Conservation (phyloP, 2,329 filamentous ascomycete species). For the Graphilbum fragrans region DNA sequence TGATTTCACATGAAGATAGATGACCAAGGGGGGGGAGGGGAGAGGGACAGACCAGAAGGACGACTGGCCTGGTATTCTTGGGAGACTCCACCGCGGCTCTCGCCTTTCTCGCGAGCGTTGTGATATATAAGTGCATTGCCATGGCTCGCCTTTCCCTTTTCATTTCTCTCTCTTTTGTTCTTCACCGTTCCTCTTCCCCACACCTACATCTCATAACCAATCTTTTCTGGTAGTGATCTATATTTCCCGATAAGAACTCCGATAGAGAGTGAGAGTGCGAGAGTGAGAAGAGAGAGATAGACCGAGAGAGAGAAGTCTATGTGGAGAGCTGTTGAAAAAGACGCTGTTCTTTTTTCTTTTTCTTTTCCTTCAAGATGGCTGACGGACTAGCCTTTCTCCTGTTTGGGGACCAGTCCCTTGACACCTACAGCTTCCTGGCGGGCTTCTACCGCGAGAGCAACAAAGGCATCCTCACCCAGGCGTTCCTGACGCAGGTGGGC, state of each 20-base stretch:
- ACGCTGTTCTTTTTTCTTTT: not conserved
- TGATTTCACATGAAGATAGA: not conserved
- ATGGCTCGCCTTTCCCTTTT: not conserved
- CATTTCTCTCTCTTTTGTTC: not conserved
- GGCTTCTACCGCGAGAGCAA: constrained; percentile 33
- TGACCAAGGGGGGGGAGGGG: not conserved
- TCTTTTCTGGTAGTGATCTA: no score
- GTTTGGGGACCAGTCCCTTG: constrained; percentile 60
- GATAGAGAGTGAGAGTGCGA: no score
- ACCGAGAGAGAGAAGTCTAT: not conserved
- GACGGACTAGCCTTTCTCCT: constrained; percentile 44
- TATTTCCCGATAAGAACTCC: no score
- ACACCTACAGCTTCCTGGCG: constrained; percentile 52
- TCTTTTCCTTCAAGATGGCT: constrained; percentile 23
- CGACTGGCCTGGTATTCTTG: constrained; percentile 14
- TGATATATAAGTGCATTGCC: not conserved
- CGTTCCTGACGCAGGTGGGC: constrained; percentile 47
- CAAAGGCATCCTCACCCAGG: constrained; percentile 40
- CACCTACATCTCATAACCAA: not conserved
- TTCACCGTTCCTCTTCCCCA: not conserved
- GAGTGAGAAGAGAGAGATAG: not conserved
- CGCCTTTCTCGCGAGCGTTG: not conserved
- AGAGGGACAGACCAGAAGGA: not conserved
- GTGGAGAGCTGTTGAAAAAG: not conserved
- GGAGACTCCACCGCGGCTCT: not conserved